Evolutionary conservation across 23 red algal genomes (phyloP).

Genomic region (Gracilariopsis chorda): DNA sequence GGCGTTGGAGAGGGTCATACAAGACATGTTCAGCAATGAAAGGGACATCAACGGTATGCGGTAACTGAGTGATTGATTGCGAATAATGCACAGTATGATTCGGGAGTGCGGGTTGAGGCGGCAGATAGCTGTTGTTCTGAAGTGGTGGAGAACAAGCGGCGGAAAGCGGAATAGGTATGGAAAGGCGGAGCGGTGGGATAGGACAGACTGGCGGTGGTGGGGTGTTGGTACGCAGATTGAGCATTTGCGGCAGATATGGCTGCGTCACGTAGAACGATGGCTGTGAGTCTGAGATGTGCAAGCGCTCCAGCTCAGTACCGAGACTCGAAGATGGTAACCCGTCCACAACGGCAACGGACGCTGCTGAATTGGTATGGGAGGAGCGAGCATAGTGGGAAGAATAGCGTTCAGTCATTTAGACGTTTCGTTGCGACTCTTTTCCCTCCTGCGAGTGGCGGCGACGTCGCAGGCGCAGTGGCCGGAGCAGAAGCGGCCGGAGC

Average conservation of each 20-base stretch:
- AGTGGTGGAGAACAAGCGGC: background rate
- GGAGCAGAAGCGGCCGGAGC: slow-evolving; percentile 76
- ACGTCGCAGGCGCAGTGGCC: slow-evolving; percentile 60
- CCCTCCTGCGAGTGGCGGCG: slow-evolving; percentile 61
- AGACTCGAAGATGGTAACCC: background rate
- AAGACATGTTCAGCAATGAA: background rate
- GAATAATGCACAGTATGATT: background rate
- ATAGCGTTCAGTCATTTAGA: slow-evolving; percentile 44
- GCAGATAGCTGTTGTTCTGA: background rate
- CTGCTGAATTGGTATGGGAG: background rate
- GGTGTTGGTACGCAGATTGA: background rate
- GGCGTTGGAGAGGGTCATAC: background rate
- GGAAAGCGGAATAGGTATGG: background rate
- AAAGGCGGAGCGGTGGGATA: background rate
- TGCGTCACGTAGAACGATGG: background rate
- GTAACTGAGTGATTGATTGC: background rate
- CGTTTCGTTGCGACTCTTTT: slow-evolving; percentile 43
- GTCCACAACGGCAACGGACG: background rate
- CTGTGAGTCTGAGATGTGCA: background rate
- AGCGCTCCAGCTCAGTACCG: background rate
- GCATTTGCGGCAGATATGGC: background rate
- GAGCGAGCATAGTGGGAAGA: slow-evolving; percentile 17
- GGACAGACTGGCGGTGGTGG: background rate
- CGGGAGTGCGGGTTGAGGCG: background rate
- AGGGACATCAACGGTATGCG: background rate